A percentile compares a stretch with the other conserved stretches of the same genome.
Evolutionary conservation across 768 basidiomycete species (phyloP).

Genomic region (Boletus pseudo-olivaceus): DNA sequence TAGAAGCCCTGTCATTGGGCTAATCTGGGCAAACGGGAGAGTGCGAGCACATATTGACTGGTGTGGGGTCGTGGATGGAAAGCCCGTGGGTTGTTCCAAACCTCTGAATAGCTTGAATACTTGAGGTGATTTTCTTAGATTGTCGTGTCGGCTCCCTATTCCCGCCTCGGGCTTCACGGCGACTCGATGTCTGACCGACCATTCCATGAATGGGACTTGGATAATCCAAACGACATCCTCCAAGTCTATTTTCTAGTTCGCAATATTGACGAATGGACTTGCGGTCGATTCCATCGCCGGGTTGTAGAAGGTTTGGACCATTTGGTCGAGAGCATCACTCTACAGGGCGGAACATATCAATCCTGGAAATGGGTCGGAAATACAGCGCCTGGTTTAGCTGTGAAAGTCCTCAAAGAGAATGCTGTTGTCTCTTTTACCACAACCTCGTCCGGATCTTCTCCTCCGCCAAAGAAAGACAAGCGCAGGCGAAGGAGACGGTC

Average conservation of each 20-base stretch:
- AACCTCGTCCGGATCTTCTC: slow-evolving; percentile 24
- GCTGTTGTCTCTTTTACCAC: slow-evolving; percentile 25
- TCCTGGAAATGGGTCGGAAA: slow-evolving; percentile 50
- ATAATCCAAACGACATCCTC: slow-evolving; percentile 42
- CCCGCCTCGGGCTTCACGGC: slow-evolving; percentile 14
- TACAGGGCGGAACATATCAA: slow-evolving; percentile 32
- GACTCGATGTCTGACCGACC: slow-evolving; percentile 17
- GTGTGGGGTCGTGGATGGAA: slow-evolving; percentile 37
- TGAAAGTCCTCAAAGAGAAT: slow-evolving; percentile 37
- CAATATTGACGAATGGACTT: slow-evolving; percentile 54
- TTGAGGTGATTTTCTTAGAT: slow-evolving; percentile 30
- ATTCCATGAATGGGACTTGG: slow-evolving; percentile 51
- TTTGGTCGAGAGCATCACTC: slow-evolving; percentile 34
- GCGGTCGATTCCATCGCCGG: slow-evolving; percentile 38
- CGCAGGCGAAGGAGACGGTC: slow-evolving; percentile 29
- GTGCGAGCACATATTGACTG: slow-evolving; percentile 58
- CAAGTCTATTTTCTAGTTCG: slow-evolving; percentile 49
- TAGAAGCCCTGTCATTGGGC: slow-evolving; percentile 46
- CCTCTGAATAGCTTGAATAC: neutral
- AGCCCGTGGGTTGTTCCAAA: slow-evolving; percentile 31
- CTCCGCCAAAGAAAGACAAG: slow-evolving; percentile 30
- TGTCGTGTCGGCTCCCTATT: slow-evolving; percentile 50
- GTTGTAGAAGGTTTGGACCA: slow-evolving; percentile 38
- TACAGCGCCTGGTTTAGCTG: slow-evolving; percentile 14
- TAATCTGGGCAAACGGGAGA: slow-evolving; percentile 50